These are phyloP conservation scores for Asterophora lycoperdoides DNA, from an alignment of 768 basidiomycete genomes.

Conservation along the genomic window DNA sequence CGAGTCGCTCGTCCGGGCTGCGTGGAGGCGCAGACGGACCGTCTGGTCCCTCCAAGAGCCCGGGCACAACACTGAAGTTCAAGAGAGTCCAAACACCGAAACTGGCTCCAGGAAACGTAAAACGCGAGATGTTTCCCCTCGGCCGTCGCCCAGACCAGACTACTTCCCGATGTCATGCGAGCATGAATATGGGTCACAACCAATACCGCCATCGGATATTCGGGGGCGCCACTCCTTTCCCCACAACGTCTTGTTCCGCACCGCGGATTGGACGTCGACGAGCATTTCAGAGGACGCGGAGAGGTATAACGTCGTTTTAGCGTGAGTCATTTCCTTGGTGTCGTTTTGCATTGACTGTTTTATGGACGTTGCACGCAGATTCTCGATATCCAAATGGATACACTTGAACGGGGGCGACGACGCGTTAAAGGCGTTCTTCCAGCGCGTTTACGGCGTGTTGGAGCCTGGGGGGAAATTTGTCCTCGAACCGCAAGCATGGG, in stretches of 20 bases:
- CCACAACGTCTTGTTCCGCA: slow-evolving; percentile 70
- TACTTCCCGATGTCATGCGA: slow-evolving; percentile 80
- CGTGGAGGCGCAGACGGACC: slow-evolving; percentile 67
- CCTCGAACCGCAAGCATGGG: slow-evolving; percentile 84
- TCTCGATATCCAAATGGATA: slow-evolving; percentile 91
- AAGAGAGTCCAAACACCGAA: not conserved
- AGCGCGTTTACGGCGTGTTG: slow-evolving; percentile 52
- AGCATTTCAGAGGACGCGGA: slow-evolving; percentile 51
- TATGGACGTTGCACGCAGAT: slow-evolving; percentile 37
- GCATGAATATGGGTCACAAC: slow-evolving; percentile 71
- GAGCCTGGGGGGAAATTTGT: slow-evolving; percentile 64
- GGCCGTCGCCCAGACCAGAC: slow-evolving; percentile 23
- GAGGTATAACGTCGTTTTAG: slow-evolving; percentile 75
- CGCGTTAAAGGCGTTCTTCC: slow-evolving; percentile 66
- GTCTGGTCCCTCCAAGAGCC: slow-evolving; percentile 70
- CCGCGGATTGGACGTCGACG: slow-evolving; percentile 68
- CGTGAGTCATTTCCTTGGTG: slow-evolving; percentile 43
- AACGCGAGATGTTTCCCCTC: slow-evolving; percentile 7
- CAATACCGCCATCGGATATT: slow-evolving; percentile 46
- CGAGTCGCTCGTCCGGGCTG: slow-evolving; percentile 62
- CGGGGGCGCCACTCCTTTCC: slow-evolving; percentile 52
- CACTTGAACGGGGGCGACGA: slow-evolving; percentile 80
- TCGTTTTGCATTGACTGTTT: not conserved
- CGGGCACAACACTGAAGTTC: not conserved
- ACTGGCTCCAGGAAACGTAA: slow-evolving; percentile 23